Evolutionary conservation across 345 rosid genomes (phyloP).

Genomic region (Anastatica hierochuntica): DNA sequence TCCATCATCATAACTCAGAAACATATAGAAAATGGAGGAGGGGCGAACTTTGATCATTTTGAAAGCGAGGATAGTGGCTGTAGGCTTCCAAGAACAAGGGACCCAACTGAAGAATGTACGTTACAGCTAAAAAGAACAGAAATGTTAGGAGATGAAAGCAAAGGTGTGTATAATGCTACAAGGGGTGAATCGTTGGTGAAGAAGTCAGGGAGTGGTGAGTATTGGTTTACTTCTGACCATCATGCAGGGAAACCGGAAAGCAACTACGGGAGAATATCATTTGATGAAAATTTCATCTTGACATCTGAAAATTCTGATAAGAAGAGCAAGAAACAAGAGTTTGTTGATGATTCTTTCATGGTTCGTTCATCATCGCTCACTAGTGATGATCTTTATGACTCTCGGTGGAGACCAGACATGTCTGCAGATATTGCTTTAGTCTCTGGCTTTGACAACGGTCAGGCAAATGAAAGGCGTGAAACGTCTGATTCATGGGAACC

Average conservation of each 20-base stretch:
- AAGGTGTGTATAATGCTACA: constrained; percentile 22
- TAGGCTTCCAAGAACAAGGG: constrained; percentile 41
- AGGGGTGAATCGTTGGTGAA: constrained; percentile 29
- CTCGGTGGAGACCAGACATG: constrained; percentile 62
- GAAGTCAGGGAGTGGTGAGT: constrained; percentile 52
- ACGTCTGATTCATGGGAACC: constrained; percentile 32
- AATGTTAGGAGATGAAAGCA: constrained; percentile 28
- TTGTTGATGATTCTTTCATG: constrained; percentile 73
- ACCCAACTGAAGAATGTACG: constrained; percentile 40
- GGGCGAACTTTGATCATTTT: constrained; percentile 30
- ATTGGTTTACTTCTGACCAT: constrained; percentile 42
- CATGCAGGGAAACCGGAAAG: constrained; percentile 26
- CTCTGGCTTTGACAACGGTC: constrained; percentile 26
- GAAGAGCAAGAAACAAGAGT: constrained; percentile 29
- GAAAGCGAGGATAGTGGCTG: constrained; percentile 34
- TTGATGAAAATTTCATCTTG: constrained; percentile 30
- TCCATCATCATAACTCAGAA: constrained; percentile 33
- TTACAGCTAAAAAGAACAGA: constrained; percentile 36
- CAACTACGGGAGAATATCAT: constrained; percentile 26
- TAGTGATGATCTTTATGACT: constrained; percentile 33
- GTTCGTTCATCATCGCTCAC: constrained; percentile 35
- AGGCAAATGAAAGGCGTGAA: constrained; percentile 27
- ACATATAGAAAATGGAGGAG: constrained; percentile 27
- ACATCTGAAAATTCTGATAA: constrained; percentile 26
- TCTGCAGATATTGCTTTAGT: constrained; percentile 42